Base-by-base conservation (phyloP, 768 basidiomycete genomes). In the Chlorophyllum brunneum region DNA sequence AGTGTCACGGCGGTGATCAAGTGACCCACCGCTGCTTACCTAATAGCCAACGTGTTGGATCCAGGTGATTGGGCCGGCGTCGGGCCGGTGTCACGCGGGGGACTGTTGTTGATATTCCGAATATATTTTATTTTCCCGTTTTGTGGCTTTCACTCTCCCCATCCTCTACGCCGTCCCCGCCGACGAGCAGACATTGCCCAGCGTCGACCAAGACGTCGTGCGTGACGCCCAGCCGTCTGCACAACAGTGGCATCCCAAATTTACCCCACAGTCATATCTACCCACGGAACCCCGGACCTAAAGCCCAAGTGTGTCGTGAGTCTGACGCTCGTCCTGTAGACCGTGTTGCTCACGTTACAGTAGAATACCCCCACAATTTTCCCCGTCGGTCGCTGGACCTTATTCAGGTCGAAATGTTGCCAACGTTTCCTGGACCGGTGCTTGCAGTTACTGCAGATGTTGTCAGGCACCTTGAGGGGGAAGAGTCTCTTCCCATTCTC, bases 391-490 rank as follows among this genome's bases (percentile, higher is more conserved):
- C n/a, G n/a, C n/a, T n/a, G n/a, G n/a, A n/a, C n/a, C n/a, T n/a
- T n/a, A n/a, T n/a, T n/a, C n/a, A n/a, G n/a, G n/a, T n/a, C n/a
- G n/a, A n/a, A n/a, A n/a, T n/a, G n/a, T n/a, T n/a, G n/a, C n/a
- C n/a, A n/a, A n/a, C 70, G 24, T 79, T 87, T 23, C 76, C 85
- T n/a, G 67, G 71, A 5, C 87, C 86, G 29, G 78, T 90, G 31
- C 80, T 91, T 48, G 73, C 81, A 26, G 72, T 91, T 58, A 74
- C 82, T 5, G 71, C 77, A 16, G 87, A 87, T 55, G 85, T 75
- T 16, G 76, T 91, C 55, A 75, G 73, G 59, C 81, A 85, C 56
- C 76, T 89, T 56, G 79, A 89, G 59, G 82, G 85, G 45, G 71
- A 77, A 36, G 84, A 88, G 44, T 83, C 85, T 24, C 71, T 89